Conservation (phyloP, 139 green algal genomes). For the Chlorella sp. region DNA sequence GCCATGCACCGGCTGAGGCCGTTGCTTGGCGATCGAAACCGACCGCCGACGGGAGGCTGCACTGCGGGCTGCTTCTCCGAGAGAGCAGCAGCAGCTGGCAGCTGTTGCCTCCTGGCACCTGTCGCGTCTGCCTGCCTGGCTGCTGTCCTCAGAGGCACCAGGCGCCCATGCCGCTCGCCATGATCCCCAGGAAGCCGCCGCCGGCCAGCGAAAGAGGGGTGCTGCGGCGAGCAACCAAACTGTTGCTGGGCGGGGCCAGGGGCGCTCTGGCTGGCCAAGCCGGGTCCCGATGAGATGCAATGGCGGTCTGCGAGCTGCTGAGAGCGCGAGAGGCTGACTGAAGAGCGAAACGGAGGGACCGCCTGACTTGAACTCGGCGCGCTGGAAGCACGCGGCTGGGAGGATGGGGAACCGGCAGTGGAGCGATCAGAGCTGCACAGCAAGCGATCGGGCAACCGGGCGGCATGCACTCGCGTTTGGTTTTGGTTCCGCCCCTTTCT, state of each 20-base stretch:
- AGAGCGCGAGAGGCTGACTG: background rate
- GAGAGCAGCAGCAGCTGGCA: background rate
- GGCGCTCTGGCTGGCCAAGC: background rate
- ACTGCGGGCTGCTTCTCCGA: background rate
- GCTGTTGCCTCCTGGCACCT: constrained; percentile 25
- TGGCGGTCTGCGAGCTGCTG: background rate
- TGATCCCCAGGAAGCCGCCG: background rate
- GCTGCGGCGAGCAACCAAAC: background rate
- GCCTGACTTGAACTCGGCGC: background rate
- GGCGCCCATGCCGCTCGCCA: background rate
- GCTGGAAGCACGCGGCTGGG: background rate
- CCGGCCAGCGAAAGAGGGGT: background rate
- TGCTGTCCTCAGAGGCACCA: background rate
- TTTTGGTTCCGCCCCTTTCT: no score
- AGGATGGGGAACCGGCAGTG: background rate
- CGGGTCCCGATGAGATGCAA: background rate
- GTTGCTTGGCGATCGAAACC: background rate
- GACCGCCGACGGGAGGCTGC: no score
- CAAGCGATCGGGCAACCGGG: background rate
- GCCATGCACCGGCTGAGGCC: constrained; percentile 1
- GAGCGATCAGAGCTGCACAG: background rate
- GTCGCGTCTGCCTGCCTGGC: background rate
- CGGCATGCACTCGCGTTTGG: background rate
- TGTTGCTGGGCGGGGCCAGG: background rate
- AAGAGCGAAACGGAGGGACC: background rate